Conservation (phyloP, 148 eudicot genomes). For the Amaranthus cruentus region DNA sequence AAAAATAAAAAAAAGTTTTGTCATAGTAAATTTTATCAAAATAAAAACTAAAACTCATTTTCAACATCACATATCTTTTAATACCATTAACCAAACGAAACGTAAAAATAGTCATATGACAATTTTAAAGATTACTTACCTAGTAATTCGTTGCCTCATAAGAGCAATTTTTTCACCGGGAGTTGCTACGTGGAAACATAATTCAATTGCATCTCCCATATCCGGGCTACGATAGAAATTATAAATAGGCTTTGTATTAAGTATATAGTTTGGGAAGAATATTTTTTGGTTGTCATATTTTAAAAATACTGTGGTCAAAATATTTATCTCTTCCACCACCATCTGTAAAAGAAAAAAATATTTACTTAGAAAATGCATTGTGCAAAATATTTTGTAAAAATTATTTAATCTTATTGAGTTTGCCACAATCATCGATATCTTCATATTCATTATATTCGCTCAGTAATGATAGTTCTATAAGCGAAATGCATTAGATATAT, state of each 20-base stretch:
- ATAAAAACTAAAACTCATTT: background rate
- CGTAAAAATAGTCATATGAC: background rate
- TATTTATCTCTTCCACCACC: constrained; percentile 88
- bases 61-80: no score
- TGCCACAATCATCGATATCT: no score
- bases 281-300: constrained; percentile 70
- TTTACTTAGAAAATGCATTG: background rate
- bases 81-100: no score
- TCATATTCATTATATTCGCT: no score
- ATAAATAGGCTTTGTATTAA: constrained; percentile 45
- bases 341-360: constrained; percentile 36
- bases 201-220: constrained; percentile 74
- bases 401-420: no score
- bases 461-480: no score
- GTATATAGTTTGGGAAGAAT: constrained; percentile 54
- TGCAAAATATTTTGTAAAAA: background rate
- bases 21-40: background rate
- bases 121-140: constrained; percentile 23
- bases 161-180: constrained; percentile 68
- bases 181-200: constrained; percentile 55
- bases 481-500: no score
- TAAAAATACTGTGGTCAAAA: constrained; percentile 59
- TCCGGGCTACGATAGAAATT: constrained; percentile 86
- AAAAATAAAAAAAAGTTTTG: no score
- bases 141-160: constrained; percentile 54